These are phyloP conservation scores for Mycena crocata DNA, from an alignment of 768 basidiomycete species.

Conservation along the genomic window DNA sequence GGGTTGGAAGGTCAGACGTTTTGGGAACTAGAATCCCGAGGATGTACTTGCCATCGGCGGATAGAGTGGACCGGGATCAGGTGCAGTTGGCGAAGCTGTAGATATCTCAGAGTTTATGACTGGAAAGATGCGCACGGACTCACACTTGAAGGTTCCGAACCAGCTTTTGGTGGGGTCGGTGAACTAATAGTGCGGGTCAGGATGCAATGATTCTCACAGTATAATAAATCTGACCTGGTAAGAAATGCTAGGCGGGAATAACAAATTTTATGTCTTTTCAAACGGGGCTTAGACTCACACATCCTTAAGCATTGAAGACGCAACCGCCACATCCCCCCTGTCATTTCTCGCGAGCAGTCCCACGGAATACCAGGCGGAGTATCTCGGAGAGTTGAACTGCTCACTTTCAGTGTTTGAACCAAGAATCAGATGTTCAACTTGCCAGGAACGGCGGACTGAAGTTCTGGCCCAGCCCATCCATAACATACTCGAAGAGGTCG, in stretches of 20 bases:
- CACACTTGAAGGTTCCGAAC: constrained; percentile 42
- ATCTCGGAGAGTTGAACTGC: constrained; percentile 44
- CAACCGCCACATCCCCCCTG: constrained; percentile 36
- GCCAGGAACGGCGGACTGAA: constrained; percentile 42
- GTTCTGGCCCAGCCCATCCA: constrained; percentile 40
- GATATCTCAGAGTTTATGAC: neutral
- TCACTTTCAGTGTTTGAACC: neutral
- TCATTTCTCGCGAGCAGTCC: constrained; percentile 43
- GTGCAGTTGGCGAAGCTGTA: neutral
- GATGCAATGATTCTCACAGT: neutral
- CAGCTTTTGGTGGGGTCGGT: constrained; percentile 42
- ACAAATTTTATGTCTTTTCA: neutral
- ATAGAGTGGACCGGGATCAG: constrained; percentile 12
- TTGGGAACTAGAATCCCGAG: neutral
- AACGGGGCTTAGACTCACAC: constrained; percentile 32
- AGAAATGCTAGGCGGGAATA: constrained; percentile 11
- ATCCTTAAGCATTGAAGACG: constrained; percentile 36
- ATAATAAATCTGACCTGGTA: constrained; percentile 2
- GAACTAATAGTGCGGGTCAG: constrained; percentile 33
- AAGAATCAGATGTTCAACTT: neutral
- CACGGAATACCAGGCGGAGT: constrained; percentile 47
- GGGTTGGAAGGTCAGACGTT: no score
- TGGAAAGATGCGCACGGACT: neutral
- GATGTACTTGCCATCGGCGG: neutral
- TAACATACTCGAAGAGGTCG: constrained; percentile 39